Evolutionary conservation across 2,329 filamentous ascomycete species (phyloP).

Genomic region (Leptographium lundbergii): DNA sequence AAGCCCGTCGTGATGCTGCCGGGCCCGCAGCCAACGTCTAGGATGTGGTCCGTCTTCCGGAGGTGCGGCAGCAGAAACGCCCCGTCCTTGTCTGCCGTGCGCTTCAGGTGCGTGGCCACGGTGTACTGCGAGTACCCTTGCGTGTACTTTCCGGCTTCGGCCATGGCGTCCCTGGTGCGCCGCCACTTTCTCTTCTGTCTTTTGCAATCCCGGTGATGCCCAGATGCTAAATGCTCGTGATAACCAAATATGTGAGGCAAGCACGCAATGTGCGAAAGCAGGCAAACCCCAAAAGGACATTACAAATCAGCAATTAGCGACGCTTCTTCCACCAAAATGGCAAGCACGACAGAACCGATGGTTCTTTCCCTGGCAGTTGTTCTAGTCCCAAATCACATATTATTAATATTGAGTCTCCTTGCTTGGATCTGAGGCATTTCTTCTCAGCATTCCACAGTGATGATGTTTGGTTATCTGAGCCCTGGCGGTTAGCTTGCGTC

Average conservation of each 20-base stretch:
- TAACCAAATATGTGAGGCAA: too few species aligned
- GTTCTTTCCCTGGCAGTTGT: not conserved
- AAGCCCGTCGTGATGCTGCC: slow-evolving; percentile 34
- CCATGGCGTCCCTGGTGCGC: not conserved
- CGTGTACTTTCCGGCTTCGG: not conserved
- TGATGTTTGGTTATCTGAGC: too few species aligned
- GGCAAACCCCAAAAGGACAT: not conserved
- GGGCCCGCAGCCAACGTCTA: slow-evolving; percentile 36
- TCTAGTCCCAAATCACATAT: too few species aligned
- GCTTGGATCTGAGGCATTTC: too few species aligned
- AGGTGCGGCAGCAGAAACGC: slow-evolving; percentile 29
- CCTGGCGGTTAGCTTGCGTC: too few species aligned
- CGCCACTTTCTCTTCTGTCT: not conserved
- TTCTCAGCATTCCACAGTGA: too few species aligned
- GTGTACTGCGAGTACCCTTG: slow-evolving; percentile 14
- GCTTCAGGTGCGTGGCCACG: slow-evolving; percentile 23
- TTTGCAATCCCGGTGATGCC: not conserved
- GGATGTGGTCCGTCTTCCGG: slow-evolving; percentile 23
- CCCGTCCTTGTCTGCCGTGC: slow-evolving; percentile 30
- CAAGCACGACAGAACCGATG: not conserved
- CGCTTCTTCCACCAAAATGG: not conserved
- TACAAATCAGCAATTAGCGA: not conserved
- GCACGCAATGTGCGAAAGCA: not conserved
- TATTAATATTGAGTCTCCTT: too few species aligned
- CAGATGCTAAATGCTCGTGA: not conserved